Evolutionary conservation across 2,329 filamentous ascomycete species (phyloP).

Genomic region (Fusarium xylarioides): DNA sequence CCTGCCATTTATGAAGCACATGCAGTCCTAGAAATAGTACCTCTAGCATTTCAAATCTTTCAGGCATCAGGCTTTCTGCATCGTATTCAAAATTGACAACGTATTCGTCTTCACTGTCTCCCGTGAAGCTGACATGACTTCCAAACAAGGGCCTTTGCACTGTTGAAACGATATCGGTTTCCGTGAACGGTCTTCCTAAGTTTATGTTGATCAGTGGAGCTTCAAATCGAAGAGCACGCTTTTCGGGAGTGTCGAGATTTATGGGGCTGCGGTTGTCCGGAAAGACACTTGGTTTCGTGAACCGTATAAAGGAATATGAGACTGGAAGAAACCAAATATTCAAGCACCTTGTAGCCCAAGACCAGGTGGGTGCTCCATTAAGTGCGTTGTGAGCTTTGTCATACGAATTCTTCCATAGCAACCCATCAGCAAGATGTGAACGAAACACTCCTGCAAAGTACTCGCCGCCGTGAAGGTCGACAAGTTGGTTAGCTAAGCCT

Average conservation of each 20-base stretch:
- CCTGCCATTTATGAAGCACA: not conserved
- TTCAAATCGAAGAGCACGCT: not conserved
- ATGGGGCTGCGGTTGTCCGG: not conserved
- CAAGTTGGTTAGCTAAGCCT: slow-evolving; percentile 3
- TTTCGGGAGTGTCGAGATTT: not conserved
- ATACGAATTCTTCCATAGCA: not conserved
- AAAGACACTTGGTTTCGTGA: not conserved
- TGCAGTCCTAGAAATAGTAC: not conserved
- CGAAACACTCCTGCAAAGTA: slow-evolving; percentile 15
- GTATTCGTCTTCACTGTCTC: not conserved
- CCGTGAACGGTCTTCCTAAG: not conserved
- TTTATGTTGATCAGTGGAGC: not conserved
- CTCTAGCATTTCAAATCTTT: not conserved
- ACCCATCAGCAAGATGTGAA: slow-evolving; percentile 1
- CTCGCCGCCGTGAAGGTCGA: not conserved
- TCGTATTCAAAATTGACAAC: not conserved
- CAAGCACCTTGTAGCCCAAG: not conserved
- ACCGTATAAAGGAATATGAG: not conserved
- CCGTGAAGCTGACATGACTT: not conserved
- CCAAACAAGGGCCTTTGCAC: not conserved
- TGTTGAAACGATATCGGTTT: not conserved
- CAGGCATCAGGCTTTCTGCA: not conserved
- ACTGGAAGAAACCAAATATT: not conserved
- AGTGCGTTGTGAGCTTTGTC: not conserved
- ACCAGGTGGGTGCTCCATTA: not conserved